These are phyloP conservation scores for Calonectria ilicicola DNA, from an alignment of 2,329 filamentous ascomycete genomes.

Conservation along the genomic window DNA sequence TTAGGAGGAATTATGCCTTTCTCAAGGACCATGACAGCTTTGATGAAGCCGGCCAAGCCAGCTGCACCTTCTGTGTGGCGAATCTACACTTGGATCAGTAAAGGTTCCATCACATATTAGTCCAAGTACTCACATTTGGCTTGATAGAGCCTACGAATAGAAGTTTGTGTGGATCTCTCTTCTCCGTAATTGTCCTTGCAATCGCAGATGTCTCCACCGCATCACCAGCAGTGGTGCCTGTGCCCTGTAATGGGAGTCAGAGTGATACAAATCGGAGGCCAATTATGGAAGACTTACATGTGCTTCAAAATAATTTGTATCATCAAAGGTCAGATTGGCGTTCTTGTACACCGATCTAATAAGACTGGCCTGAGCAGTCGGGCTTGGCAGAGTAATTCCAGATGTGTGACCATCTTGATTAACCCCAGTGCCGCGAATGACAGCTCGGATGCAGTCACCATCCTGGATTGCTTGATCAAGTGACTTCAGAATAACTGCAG, in stretches of 20 bases:
- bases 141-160: slow-evolving; percentile 44
- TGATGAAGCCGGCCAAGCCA: slow-evolving; percentile 38
- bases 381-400: slow-evolving; percentile 61
- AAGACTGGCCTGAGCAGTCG: slow-evolving; percentile 50
- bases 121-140: slow-evolving; percentile 15
- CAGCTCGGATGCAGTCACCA: slow-evolving; percentile 33
- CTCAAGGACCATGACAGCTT: slow-evolving; percentile 30
- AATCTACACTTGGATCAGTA: slow-evolving; percentile 5
- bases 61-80: slow-evolving; percentile 42
- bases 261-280: too few species aligned
- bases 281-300: background rate
- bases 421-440: background rate
- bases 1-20: slow-evolving; percentile 44
- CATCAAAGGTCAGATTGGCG: slow-evolving; percentile 47
- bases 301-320: slow-evolving; percentile 23
- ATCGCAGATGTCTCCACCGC: background rate
- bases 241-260: background rate
- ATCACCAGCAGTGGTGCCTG: background rate
- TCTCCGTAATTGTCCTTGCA: slow-evolving; percentile 30
- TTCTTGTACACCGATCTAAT: background rate
- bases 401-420: background rate
- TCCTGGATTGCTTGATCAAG: background rate
- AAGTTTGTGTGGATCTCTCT: background rate
- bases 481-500: background rate
- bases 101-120: background rate